phyloP scores from a whole-genome alignment of 345 rosid species.

The Mangifera indica region DNA sequence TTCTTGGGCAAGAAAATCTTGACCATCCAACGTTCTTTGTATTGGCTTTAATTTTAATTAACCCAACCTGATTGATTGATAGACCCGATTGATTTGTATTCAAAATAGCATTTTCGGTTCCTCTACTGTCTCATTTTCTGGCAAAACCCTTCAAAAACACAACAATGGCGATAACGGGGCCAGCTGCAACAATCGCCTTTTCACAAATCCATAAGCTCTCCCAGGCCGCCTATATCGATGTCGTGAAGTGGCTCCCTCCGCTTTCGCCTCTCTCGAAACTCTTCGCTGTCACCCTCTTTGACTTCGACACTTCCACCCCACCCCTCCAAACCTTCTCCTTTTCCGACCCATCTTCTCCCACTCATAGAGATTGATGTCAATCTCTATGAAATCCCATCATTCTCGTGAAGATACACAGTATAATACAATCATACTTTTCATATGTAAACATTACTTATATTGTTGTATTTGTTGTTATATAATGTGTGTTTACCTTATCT shows the following conservation, averaged over 20 bases:
- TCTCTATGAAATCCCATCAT: too few relatives aligned
- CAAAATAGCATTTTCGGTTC: neutral
- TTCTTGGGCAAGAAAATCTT: too few relatives aligned
- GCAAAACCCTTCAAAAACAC: constrained; percentile 22
- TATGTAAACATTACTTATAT: too few relatives aligned
- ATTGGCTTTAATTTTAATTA: too few relatives aligned
- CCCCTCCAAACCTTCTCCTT: constrained; percentile 58
- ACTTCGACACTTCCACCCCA: constrained; percentile 49
- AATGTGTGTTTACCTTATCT: too few relatives aligned
- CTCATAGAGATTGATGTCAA: too few relatives aligned
- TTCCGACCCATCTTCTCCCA: constrained; percentile 30
- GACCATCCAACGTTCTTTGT: too few relatives aligned
- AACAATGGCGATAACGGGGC: constrained; percentile 49
- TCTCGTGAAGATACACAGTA: too few relatives aligned
- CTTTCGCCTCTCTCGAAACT: constrained; percentile 63
- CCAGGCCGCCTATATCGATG: constrained; percentile 60
- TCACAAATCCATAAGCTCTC: constrained; percentile 51
- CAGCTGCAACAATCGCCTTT: constrained; percentile 24
- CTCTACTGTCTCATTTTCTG: neutral
- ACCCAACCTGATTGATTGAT: too few relatives aligned
- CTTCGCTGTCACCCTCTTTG: constrained; percentile 50
- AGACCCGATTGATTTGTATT: too few relatives aligned
- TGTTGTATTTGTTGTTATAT: too few relatives aligned
- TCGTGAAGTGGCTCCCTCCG: constrained; percentile 83
- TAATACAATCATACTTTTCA: too few relatives aligned